These are phyloP conservation scores for Aspergillus caelatus DNA, from an alignment of 2,329 filamentous ascomycete genomes.

Conservation along the genomic window DNA sequence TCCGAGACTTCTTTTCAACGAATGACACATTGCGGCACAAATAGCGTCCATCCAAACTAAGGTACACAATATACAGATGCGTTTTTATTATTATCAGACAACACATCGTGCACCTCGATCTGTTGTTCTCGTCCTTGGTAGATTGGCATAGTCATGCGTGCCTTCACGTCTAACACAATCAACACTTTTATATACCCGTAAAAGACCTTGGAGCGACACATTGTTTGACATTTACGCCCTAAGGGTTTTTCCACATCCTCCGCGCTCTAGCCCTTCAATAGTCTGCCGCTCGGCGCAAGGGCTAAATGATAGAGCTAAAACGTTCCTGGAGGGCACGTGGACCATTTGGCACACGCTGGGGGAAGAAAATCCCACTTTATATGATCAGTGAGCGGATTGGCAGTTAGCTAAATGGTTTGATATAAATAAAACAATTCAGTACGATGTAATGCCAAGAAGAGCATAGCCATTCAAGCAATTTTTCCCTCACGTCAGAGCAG, in stretches of 20 bases:
- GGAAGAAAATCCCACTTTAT: too few relatives aligned
- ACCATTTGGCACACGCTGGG: too few relatives aligned
- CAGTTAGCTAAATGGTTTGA: not conserved
- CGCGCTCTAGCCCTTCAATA: not conserved
- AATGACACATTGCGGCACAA: not conserved
- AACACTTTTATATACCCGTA: not conserved
- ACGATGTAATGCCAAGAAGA: too few relatives aligned
- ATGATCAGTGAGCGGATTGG: not conserved
- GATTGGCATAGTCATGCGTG: too few relatives aligned
- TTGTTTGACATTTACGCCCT: not conserved
- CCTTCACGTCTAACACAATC: not conserved
- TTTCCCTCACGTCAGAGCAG: not conserved
- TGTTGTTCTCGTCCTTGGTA: not conserved
- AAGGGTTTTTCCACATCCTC: not conserved
- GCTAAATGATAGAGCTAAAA: too few relatives aligned
- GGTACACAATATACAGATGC: too few relatives aligned
- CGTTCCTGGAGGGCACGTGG: too few relatives aligned
- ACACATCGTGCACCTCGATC: fast-evolving
- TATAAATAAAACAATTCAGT: too few relatives aligned
- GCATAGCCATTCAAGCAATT: too few relatives aligned
- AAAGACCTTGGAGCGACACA: not conserved
- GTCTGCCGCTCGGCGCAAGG: not conserved
- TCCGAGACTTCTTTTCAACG: not conserved
- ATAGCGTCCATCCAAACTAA: not conserved
- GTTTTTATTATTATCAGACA: too few relatives aligned